Conservation (phyloP, 208 protist genomes). For the Phytomonas francai region DNA sequence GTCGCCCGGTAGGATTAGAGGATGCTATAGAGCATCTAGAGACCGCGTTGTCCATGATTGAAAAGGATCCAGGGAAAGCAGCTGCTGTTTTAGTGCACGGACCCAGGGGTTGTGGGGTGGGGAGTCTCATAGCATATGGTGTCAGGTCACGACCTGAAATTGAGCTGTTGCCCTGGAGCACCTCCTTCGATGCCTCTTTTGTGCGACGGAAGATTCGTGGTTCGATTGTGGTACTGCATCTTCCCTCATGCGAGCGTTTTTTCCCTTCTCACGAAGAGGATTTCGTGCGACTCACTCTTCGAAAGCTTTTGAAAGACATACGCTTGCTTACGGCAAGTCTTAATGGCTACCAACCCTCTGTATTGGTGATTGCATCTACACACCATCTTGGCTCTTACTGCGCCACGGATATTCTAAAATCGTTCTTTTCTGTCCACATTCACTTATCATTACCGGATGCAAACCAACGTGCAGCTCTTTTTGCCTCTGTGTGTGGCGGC, state of each 20-base stretch:
- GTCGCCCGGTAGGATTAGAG: conserved; percentile 30
- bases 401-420: conserved; percentile 22
- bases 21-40: conserved; percentile 19
- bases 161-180: conserved; percentile 32
- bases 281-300: conserved; percentile 23
- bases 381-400: conserved; percentile 19
- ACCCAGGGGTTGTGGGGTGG: conserved; percentile 45
- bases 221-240: conserved; percentile 23
- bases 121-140: conserved; percentile 21
- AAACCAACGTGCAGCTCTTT: conserved; percentile 33
- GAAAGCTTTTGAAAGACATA: conserved; percentile 20
- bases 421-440: conserved; percentile 37
- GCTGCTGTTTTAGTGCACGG: conserved; percentile 40
- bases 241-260: conserved; percentile 25
- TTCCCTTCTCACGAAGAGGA: conserved; percentile 42
- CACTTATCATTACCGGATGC: conserved; percentile 30
- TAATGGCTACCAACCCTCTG: conserved; percentile 20
- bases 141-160: conserved; percentile 5
- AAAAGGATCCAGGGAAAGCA: conserved; percentile 15
- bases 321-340: conserved; percentile 14
- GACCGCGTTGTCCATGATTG: conserved; percentile 19
- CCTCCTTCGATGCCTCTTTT: conserved; percentile 13
- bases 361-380: conserved; percentile 45
- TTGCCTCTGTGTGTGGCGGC: conserved; percentile 28
- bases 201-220: conserved; percentile 8